Percentiles rank a stretch among this genome's conserved stretches.
phyloP scores from a whole-genome alignment of 75 land plant species.

The Pseudotsuga menziesii region DNA sequence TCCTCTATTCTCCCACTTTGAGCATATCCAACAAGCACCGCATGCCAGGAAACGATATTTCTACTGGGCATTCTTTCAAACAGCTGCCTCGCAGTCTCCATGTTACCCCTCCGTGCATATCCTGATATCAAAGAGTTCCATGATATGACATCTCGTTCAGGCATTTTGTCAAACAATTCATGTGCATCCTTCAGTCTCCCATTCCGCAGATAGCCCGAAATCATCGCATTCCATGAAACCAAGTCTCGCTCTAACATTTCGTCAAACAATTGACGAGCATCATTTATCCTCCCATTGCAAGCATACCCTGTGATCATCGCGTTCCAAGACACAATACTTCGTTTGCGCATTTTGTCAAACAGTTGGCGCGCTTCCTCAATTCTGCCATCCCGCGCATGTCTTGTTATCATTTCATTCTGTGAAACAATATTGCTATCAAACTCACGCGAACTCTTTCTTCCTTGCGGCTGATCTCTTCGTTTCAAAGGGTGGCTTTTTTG shows the following conservation, averaged over 20 bases:
- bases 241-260: conserved; percentile 8
- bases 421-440: background rate
- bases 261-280: conserved; percentile 8
- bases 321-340: conserved; percentile 9
- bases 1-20: background rate
- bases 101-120: conserved; percentile 1
- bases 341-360: conserved; percentile 7
- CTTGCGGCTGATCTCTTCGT: background rate
- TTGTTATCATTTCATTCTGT: background rate
- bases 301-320: conserved; percentile 10
- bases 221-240: conserved; percentile 12
- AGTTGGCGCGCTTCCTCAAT: conserved; percentile 8
- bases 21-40: background rate
- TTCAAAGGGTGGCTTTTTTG: background rate
- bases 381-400: background rate
- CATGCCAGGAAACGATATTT: background rate
- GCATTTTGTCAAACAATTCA: conserved; percentile 7
- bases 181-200: background rate
- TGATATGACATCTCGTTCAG: conserved; percentile 9
- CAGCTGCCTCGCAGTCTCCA: background rate
- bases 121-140: conserved; percentile 16
- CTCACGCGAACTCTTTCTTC: background rate
- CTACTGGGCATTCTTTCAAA: background rate
- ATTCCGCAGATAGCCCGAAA: conserved; percentile 7
- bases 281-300: background rate